Conservation (phyloP, 345 rosid genomes). For the Citrus inodora region DNA sequence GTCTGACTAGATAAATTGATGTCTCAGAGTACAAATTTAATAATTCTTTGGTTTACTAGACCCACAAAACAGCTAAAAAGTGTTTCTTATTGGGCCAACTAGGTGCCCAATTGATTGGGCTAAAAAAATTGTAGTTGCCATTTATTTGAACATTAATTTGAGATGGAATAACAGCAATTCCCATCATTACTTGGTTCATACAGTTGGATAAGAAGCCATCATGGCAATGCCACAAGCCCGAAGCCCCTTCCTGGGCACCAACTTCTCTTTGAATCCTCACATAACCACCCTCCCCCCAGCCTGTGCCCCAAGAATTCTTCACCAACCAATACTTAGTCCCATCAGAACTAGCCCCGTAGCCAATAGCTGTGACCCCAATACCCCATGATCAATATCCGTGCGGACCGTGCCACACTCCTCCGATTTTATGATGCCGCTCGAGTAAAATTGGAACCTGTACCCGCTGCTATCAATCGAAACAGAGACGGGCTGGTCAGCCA, state of each 20-base stretch:
- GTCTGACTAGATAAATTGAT: no score
- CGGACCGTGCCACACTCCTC: conserved; percentile 35
- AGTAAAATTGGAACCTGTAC: conserved; percentile 31
- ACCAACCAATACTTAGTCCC: conserved; percentile 51
- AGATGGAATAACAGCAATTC: not conserved
- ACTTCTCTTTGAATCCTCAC: conserved; percentile 42
- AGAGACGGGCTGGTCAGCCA: conserved; percentile 47
- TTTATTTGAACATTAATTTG: no score
- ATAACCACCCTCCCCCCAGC: conserved; percentile 55
- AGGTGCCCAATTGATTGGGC: no score
- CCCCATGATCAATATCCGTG: conserved; percentile 34
- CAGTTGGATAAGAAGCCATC: conserved; percentile 31
- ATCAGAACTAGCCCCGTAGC: conserved; percentile 35
- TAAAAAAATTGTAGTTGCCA: no score
- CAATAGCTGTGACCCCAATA: conserved; percentile 43
- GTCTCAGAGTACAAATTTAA: no score
- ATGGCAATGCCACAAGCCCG: conserved; percentile 53
- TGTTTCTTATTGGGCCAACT: no score
- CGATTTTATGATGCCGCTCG: conserved; percentile 35
- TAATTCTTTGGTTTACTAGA: no score
- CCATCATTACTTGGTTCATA: not conserved
- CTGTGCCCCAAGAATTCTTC: conserved; percentile 60
- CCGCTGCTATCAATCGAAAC: conserved; percentile 30
- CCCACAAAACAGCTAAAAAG: no score
- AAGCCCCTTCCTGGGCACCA: conserved; percentile 37